These are phyloP conservation scores for Phialophora verrucosa DNA, from an alignment of 2,329 filamentous ascomycete species.

Conservation along the genomic window DNA sequence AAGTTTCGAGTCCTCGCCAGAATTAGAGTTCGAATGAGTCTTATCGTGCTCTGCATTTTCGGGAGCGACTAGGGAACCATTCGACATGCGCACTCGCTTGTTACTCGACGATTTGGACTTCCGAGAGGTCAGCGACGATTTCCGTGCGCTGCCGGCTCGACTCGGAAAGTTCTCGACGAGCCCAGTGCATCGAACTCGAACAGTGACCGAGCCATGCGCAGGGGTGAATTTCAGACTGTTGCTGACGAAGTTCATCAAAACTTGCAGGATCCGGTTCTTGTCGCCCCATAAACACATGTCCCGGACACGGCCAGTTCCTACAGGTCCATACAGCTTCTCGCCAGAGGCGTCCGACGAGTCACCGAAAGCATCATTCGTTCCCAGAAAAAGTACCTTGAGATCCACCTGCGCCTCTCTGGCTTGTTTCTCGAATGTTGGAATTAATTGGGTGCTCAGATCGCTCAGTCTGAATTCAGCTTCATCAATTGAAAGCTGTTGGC, in stretches of 20 bases:
- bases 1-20: constrained; percentile 45
- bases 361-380: constrained; percentile 50
- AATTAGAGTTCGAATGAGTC: constrained; percentile 22
- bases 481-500: constrained; percentile 79
- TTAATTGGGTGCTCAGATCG: constrained; percentile 81
- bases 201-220: constrained; percentile 72
- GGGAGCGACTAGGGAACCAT: constrained; percentile 33
- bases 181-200: constrained; percentile 73
- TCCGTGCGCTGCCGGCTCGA: constrained; percentile 33
- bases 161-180: constrained; percentile 32
- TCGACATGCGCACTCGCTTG: constrained; percentile 38
- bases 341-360: constrained; percentile 38
- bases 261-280: constrained; percentile 85
- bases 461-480: constrained; percentile 82
- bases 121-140: constrained; percentile 47
- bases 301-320: constrained; percentile 71
- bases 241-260: constrained; percentile 84
- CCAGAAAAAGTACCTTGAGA: constrained; percentile 74
- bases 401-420: constrained; percentile 78
- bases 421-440: constrained; percentile 89
- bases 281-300: constrained; percentile 94
- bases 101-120: constrained; percentile 38
- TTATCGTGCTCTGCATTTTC: constrained; percentile 31
- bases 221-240: constrained; percentile 94
- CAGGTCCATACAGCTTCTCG: constrained; percentile 65